phyloP scores from a whole-genome alignment of 345 rosid species.

The Hirschfeldia incana region DNA sequence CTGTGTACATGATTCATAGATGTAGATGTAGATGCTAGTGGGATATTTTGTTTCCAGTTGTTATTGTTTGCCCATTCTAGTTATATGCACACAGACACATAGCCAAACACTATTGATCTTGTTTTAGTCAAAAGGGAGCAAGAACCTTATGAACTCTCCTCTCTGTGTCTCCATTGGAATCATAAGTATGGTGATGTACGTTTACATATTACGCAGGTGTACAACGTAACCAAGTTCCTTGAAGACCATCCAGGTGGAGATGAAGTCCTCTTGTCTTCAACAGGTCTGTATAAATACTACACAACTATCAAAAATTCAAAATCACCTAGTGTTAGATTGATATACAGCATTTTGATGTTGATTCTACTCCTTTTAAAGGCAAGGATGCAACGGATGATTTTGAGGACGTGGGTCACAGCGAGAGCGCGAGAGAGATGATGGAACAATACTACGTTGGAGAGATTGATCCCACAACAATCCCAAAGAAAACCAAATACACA shows the following conservation, averaged over 20 bases:
- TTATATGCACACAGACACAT: neutral
- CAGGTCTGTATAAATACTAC: slow-evolving; percentile 42
- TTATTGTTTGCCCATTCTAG: neutral
- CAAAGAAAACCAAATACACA: slow-evolving; percentile 49
- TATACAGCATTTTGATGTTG: neutral
- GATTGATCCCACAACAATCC: slow-evolving; percentile 62
- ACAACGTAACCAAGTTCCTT: slow-evolving; percentile 53
- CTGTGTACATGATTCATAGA: neutral
- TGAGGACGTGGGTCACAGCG: slow-evolving; percentile 73
- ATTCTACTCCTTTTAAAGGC: slow-evolving; percentile 38
- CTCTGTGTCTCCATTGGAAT: neutral
- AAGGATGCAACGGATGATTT: slow-evolving; percentile 82
- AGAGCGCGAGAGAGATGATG: slow-evolving; percentile 60
- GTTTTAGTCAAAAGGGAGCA: neutral
- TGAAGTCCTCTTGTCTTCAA: slow-evolving; percentile 50
- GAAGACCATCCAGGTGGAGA: slow-evolving; percentile 68
- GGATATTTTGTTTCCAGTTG: neutral
- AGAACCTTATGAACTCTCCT: neutral
- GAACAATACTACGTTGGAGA: slow-evolving; percentile 62
- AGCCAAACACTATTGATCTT: neutral
- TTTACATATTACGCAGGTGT: slow-evolving; percentile 40
- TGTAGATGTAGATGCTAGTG: neutral
- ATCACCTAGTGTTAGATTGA: neutral
- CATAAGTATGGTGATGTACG: neutral
- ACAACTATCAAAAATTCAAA: neutral